Evolutionary conservation across 2,329 filamentous ascomycete genomes (phyloP).

Genomic region (Colletotrichum plurivorum): DNA sequence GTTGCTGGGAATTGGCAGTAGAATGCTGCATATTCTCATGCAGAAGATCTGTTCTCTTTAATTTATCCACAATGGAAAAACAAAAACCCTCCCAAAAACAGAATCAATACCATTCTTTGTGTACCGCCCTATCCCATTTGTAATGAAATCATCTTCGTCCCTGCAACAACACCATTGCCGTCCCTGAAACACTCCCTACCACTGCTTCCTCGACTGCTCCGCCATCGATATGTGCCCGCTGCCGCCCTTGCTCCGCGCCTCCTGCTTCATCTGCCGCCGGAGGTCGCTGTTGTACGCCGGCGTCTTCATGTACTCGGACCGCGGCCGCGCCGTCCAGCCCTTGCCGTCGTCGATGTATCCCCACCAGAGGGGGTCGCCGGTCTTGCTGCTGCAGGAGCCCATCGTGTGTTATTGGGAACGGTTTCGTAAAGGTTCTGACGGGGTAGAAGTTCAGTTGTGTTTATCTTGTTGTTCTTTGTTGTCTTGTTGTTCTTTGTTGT

Average conservation of each 20-base stretch:
- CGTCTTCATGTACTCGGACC: slow-evolving; percentile 37
- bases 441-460: not conserved
- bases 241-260: not conserved
- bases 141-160: not conserved
- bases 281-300: slow-evolving; percentile 33
- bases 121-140: not conserved
- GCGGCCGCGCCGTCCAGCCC: slow-evolving; percentile 36
- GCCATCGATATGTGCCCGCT: slow-evolving; percentile 10
- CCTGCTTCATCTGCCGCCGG: slow-evolving; percentile 11
- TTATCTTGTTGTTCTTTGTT: not conserved
- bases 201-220: slow-evolving; percentile 13
- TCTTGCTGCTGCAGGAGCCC: slow-evolving; percentile 9
- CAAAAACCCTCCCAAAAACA: too few species aligned
- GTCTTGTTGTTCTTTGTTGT: not conserved
- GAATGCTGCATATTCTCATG: too few species aligned
- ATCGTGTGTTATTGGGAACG: not conserved
- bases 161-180: not conserved
- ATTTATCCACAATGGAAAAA: too few species aligned
- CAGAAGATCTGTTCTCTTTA: too few species aligned
- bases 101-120: not conserved
- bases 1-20: too few species aligned
- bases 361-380: slow-evolving; percentile 25
- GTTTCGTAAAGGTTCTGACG: rapidly evolving
- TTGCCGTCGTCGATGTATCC: slow-evolving; percentile 39
- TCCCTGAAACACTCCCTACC: not conserved